These are phyloP conservation scores for Primulina tabacum DNA, from an alignment of 257 asterid species.

Conservation along the genomic window DNA sequence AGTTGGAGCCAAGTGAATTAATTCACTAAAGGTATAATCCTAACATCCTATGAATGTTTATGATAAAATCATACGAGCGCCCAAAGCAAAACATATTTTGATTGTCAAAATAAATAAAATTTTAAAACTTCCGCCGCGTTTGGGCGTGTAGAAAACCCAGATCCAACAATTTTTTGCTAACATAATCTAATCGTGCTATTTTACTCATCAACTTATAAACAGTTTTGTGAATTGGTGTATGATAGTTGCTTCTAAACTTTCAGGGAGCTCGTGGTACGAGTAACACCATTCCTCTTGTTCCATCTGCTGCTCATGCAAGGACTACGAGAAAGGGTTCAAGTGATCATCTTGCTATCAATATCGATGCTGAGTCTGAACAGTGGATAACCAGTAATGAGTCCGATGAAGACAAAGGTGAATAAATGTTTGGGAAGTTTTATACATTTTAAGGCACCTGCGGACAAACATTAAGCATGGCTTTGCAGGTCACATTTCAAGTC, in stretches of 20 bases:
- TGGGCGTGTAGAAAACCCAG: too few relatives aligned
- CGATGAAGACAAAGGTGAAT: constrained; percentile 80
- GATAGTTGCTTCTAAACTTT: constrained; percentile 29
- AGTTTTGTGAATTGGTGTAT: constrained; percentile 12
- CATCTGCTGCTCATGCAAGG: constrained; percentile 80
- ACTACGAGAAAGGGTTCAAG: constrained; percentile 77
- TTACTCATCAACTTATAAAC: background rate
- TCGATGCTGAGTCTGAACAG: constrained; percentile 76
- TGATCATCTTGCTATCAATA: constrained; percentile 80
- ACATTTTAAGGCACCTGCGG: constrained; percentile 6
- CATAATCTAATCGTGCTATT: constrained; percentile 5
- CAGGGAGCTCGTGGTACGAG: constrained; percentile 61
- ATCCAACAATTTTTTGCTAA: constrained; percentile 9
- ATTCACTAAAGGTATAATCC: too few relatives aligned
- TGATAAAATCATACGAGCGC: too few relatives aligned
- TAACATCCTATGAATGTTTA: too few relatives aligned
- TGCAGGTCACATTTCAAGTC: constrained; percentile 87
- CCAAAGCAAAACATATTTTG: too few relatives aligned
- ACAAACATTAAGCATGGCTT: constrained; percentile 18
- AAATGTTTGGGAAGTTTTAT: constrained; percentile 12
- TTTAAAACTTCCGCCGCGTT: too few relatives aligned
- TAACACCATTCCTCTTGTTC: constrained; percentile 44
- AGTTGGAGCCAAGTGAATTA: too few relatives aligned
- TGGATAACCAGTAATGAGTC: constrained; percentile 51
- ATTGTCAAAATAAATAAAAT: too few relatives aligned